A percentile compares a stretch with the other conserved stretches of the same genome.
phyloP scores from a whole-genome alignment of 495 filamentous ascomycete genomes.

The Aspergillus affinis region DNA sequence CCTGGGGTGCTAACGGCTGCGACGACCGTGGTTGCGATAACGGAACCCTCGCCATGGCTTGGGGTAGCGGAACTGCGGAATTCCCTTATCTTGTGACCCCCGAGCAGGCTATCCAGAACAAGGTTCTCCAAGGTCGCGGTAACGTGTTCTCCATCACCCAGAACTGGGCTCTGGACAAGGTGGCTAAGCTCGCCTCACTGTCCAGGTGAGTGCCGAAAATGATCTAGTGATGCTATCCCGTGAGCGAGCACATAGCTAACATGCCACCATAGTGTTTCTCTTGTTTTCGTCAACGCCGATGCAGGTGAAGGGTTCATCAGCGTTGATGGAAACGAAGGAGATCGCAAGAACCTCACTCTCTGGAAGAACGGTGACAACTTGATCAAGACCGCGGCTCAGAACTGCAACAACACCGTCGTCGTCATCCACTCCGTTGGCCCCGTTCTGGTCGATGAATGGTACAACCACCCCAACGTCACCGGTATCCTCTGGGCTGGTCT shows the following conservation, averaged over 20 bases:
- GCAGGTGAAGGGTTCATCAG: constrained; percentile 84
- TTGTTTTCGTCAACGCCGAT: constrained; percentile 89
- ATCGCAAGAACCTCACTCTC: constrained; percentile 89
- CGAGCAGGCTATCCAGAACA: constrained; percentile 77
- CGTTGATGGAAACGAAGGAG: constrained; percentile 82
- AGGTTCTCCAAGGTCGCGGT: constrained; percentile 56
- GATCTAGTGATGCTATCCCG: neutral
- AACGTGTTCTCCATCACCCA: constrained; percentile 71
- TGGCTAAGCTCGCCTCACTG: constrained; percentile 61
- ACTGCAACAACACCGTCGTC: constrained; percentile 89
- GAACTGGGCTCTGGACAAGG: constrained; percentile 65
- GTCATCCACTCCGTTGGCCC: constrained; percentile 85
- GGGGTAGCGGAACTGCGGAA: constrained; percentile 87
- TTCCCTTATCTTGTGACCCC: constrained; percentile 93
- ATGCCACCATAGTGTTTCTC: constrained; percentile 50
- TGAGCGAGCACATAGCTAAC: constrained; percentile 2
- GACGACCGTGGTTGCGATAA: constrained; percentile 77
- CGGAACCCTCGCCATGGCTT: constrained; percentile 90
- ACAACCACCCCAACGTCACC: constrained; percentile 85
- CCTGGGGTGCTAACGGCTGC: constrained; percentile 83
- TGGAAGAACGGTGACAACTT: constrained; percentile 81
- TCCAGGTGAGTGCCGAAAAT: constrained; percentile 37
- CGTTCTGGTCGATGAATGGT: constrained; percentile 74
- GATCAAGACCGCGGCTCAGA: constrained; percentile 70
- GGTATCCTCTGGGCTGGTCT: constrained; percentile 93